Evolutionary conservation across 1,284 basidiomycete genomes (phyloP), one percentile per base, ranked within the genome.

Genomic region (Porodaedalea pini): DNA sequence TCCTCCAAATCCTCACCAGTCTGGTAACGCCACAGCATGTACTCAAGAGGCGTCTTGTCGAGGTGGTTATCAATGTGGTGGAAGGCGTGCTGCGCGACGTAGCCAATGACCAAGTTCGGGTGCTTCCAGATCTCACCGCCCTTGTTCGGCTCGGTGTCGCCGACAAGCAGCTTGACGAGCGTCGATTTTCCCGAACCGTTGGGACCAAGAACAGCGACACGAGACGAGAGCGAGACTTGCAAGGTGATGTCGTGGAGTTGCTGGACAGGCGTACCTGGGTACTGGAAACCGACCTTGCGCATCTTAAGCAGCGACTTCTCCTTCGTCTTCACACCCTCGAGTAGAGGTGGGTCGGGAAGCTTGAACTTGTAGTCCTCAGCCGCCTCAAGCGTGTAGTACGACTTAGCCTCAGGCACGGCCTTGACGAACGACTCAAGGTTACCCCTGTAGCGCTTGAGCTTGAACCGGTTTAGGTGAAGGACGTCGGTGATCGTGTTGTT

Each of bases 281-380:
- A 98, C 77, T 97, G 93, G 91, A 94, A 98, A 68, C 90, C 90
- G 67, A 96, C 94, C 74, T 93, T 90, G 72, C 93, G 90, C 94
- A 98, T 97, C 85, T 98, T 98, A 69, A 98, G 78, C 67, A 98
- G 78, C 65, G 86, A 86, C 86, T 97, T 98, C 80, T 98, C 94
- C 85, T 98, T 98, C 72, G 95, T 98, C 90, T 98, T 98, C 79
- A 98, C 94, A 90, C 94, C 95, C 65, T 98, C 94, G 63, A 98
- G 89, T 64, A 98, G 86, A 72, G 95, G 94, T 57, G 94, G 95
- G 71, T 93, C 87, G 60, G 94, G 92, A 67, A 96, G 86, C 82
- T 94, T 94, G 86, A 96, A 98, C 77, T 86, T 87, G 89, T 96
- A 94, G 82, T 97, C 90, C 78, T 95, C 90, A 65, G 87, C 81